phyloP scores from a whole-genome alignment of 2,329 filamentous ascomycete species.

The Fusarium sp. region DNA sequence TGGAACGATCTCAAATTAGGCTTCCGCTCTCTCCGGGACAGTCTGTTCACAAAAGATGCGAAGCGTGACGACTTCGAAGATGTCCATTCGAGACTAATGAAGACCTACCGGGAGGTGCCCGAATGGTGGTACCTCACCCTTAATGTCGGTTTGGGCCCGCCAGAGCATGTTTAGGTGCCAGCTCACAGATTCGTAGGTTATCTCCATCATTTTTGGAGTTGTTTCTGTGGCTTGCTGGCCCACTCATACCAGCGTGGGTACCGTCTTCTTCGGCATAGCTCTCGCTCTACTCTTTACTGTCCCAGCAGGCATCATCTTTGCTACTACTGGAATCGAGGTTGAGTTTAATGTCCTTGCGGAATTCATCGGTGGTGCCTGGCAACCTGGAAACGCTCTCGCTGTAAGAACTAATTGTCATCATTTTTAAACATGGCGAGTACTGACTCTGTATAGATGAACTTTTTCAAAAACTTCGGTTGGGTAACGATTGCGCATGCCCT shows the following conservation, averaged over 20 bases:
- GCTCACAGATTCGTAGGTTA: constrained; percentile 21
- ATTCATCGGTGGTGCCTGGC: constrained; percentile 59
- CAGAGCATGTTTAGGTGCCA: fast-evolving
- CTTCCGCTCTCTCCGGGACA: constrained; percentile 38
- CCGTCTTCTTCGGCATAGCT: constrained; percentile 57
- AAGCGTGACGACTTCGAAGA: constrained; percentile 50
- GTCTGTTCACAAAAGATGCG: constrained; percentile 19
- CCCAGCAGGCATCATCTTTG: constrained; percentile 57
- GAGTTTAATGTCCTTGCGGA: constrained; percentile 61
- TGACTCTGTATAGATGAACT: constrained; percentile 53
- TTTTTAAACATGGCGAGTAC: fast-evolving
- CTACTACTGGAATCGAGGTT: constrained; percentile 57
- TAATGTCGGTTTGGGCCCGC: constrained; percentile 16
- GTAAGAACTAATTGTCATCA: background rate
- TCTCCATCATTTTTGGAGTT: constrained; percentile 51
- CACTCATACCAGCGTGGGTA: constrained; percentile 56
- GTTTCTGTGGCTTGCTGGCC: constrained; percentile 53
- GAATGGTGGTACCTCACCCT: constrained; percentile 58
- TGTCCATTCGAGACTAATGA: constrained; percentile 57
- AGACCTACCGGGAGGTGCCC: constrained; percentile 58
- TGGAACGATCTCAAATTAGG: constrained; percentile 50
- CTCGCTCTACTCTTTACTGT: constrained; percentile 58
- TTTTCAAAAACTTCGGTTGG: constrained; percentile 59
- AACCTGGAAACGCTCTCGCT: constrained; percentile 57
- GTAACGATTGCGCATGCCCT: constrained; percentile 53